Evolutionary conservation across 495 filamentous ascomycete genomes (phyloP).

Genomic region (Aspergillus ostianus): DNA sequence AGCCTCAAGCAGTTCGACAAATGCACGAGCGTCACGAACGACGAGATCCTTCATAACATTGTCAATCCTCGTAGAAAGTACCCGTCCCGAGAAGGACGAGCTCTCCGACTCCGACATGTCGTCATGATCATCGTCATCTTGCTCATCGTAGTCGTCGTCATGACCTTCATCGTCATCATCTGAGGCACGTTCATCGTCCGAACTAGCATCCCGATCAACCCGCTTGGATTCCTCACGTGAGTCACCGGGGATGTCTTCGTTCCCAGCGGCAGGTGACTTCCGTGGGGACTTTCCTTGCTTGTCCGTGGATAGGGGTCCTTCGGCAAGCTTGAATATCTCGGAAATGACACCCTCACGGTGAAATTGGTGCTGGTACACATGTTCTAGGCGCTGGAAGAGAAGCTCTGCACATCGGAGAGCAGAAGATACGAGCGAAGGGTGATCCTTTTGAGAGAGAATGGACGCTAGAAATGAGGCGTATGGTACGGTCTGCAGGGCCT

Average conservation of each 20-base stretch:
- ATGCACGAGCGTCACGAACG: conserved; percentile 69
- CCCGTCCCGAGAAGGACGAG: conserved; percentile 52
- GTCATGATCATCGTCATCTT: conserved; percentile 58
- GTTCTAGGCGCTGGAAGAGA: conserved; percentile 74
- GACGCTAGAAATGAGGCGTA: conserved; percentile 97
- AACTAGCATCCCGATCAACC: conserved; percentile 21
- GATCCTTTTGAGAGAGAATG: conserved; percentile 94
- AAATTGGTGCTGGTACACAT: conserved; percentile 93
- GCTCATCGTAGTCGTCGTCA: conserved; percentile 60
- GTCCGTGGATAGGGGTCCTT: conserved; percentile 43
- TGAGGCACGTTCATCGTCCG: conserved; percentile 53
- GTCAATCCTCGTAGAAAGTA: conserved; percentile 46
- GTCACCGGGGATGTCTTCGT: conserved; percentile 23
- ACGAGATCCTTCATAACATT: conserved; percentile 72
- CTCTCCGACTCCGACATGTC: conserved; percentile 70
- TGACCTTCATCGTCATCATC: conserved; percentile 55
- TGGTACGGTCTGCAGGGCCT: conserved; percentile 83
- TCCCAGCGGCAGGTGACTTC: conserved; percentile 17
- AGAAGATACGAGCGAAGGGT: conserved; percentile 78
- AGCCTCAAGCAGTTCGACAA: conserved; percentile 79
- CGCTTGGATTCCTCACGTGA: conserved; percentile 7
- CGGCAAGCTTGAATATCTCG: conserved; percentile 79
- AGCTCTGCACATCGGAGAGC: conserved; percentile 88
- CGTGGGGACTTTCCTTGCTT: conserved; percentile 19
- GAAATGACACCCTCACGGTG: conserved; percentile 96